Percentiles rank a stretch among this genome's conserved stretches.
These are phyloP conservation scores for Polyplosphaeria fusca DNA, from an alignment of 495 filamentous ascomycete species.

Conservation along the genomic window DNA sequence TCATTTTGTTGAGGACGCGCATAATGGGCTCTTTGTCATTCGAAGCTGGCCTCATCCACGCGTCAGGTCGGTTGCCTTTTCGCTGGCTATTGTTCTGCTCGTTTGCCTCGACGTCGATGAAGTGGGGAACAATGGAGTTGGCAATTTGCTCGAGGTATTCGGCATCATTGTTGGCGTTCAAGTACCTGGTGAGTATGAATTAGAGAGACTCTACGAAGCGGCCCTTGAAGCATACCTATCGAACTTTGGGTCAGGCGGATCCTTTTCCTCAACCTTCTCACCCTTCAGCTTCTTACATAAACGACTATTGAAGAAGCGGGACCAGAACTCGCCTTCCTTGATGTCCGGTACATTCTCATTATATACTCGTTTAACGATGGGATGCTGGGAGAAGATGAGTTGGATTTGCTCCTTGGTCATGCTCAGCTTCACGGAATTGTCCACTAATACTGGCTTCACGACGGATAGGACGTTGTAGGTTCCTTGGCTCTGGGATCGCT, in stretches of 20 bases:
- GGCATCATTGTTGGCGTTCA: constrained; percentile 62
- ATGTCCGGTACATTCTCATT: constrained; percentile 89
- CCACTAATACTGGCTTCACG: constrained; percentile 77
- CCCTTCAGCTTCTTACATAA: constrained; percentile 90
- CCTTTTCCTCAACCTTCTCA: constrained; percentile 72
- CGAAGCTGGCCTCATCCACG: constrained; percentile 74
- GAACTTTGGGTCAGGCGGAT: constrained; percentile 68
- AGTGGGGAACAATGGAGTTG: constrained; percentile 67
- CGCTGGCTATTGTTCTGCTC: constrained; percentile 80
- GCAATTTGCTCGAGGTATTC: constrained; percentile 51
- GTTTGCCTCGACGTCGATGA: constrained; percentile 89
- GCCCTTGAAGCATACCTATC: constrained; percentile 51
- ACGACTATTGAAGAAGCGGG: constrained; percentile 82
- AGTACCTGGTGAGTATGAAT: too few species aligned
- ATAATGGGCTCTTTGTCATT: constrained; percentile 74
- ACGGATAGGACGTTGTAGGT: constrained; percentile 89
- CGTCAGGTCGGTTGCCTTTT: constrained; percentile 78
- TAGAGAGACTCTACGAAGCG: too few species aligned
- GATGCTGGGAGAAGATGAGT: constrained; percentile 88
- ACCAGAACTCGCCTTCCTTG: constrained; percentile 80
- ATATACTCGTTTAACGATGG: constrained; percentile 84
- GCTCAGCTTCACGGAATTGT: constrained; percentile 73
- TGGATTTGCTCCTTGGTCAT: constrained; percentile 90
- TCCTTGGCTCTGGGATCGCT: constrained; percentile 76
- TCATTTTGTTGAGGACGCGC: constrained; percentile 77